Evolutionary conservation across 2,329 filamentous ascomycete genomes (phyloP), one percentile per base, ranked within the genome.

Genomic region (Fusarium dlaminii): DNA sequence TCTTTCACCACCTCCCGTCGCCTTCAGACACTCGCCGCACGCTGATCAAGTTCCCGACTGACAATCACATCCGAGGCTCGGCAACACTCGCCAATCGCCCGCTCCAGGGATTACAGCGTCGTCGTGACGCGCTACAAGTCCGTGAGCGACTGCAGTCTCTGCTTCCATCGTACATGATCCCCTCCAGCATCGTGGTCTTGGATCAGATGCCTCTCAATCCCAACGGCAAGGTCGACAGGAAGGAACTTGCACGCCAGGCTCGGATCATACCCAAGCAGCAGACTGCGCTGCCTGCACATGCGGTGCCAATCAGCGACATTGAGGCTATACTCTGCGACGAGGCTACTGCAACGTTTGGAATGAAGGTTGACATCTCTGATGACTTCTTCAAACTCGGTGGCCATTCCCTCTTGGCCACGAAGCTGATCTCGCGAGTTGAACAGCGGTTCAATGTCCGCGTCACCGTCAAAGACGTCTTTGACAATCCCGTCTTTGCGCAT

Each of bases 91-190:
- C 55, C 42, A 79, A 63, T 30, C 65, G 64, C 8, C 78, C 78
- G 1, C 42, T 78, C 0, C 70, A 68, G 24, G 65, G 63, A 20
- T 29, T 60, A 5, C 45, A 61, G 18, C 59, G 57, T 2, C 66
- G 66, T 4, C 63, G 51, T 11, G 57, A 34, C 1, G 63, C 43
- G 0, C 8, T 62, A 0, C 52, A 66, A 27, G 58, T 74, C 18
- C 68, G 60, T 3, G 57, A 70, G 24, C 30, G 32, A 13, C 52
- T 60, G 1, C 60, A 42, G 10, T 60, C 54, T 11, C 22, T 68
- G 2, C 39, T 80, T 3, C 78, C 78, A 9, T 45, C 75, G 0
- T 80, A 80, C 56, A 80, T 81, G 78, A 49, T 80, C 20, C 79
- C 79, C 1, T 48, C 65, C 1, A 61, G 24, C 12, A 75, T 81